Conservation (phyloP, 2,329 filamentous ascomycete genomes). For the Fusarium sambucinum region DNA sequence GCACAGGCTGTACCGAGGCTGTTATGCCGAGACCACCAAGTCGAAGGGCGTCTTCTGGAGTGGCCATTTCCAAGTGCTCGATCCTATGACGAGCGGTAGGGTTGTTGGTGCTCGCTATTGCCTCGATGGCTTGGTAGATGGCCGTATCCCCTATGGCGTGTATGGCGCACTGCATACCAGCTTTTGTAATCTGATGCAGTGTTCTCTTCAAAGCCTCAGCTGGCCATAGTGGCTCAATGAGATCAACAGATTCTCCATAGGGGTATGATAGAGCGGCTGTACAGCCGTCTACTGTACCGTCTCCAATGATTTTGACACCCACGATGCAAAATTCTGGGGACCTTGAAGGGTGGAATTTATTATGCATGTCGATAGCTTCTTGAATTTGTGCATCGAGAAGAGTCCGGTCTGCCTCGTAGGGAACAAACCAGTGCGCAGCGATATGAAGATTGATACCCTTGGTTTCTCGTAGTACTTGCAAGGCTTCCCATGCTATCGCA, state of each 20-base stretch:
- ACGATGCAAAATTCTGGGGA: constrained; percentile 58
- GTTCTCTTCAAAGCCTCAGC: constrained; percentile 64
- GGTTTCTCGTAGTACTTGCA: constrained; percentile 54
- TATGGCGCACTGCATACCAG: constrained; percentile 70
- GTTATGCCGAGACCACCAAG: constrained; percentile 71
- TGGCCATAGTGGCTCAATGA: constrained; percentile 65
- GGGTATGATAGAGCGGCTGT: constrained; percentile 71
- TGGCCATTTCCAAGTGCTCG: constrained; percentile 73
- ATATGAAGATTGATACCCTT: constrained; percentile 56
- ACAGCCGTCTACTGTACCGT: constrained; percentile 74
- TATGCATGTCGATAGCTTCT: constrained; percentile 57
- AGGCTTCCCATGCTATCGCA: constrained; percentile 58
- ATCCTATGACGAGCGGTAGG: constrained; percentile 69
- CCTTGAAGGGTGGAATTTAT: constrained; percentile 43
- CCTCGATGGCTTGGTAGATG: constrained; percentile 68
- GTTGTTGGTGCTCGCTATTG: constrained; percentile 59
- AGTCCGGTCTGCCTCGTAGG: constrained; percentile 51
- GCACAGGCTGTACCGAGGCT: constrained; percentile 69
- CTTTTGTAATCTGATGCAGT: constrained; percentile 64
- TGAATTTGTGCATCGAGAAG: constrained; percentile 58
- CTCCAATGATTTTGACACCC: constrained; percentile 74
- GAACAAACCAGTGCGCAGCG: constrained; percentile 61
- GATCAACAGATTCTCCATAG: constrained; percentile 62
- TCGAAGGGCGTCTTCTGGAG: constrained; percentile 65
- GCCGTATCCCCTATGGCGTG: constrained; percentile 75